Base-by-base conservation (phyloP, 139 green algal genomes). In the Chlamydomonas applanata region DNA sequence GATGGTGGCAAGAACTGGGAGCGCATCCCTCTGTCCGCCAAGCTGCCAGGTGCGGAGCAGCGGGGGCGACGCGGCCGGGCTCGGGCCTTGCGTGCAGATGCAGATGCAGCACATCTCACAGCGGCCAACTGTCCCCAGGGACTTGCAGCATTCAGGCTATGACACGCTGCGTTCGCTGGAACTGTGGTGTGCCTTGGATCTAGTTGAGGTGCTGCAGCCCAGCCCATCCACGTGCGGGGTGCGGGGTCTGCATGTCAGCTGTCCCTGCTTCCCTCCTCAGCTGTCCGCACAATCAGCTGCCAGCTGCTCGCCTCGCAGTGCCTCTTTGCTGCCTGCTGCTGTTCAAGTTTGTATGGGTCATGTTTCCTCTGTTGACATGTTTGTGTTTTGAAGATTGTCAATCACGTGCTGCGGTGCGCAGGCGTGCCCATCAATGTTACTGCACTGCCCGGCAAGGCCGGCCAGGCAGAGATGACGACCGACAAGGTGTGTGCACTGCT, bases 1-100 rank as follows among this genome's bases (percentile, higher is more conserved):
- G 91, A 99, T 73, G 93, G 87, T 27, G 96, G 96, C 67, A 86
- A 83, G 32, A 98, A 89, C 77, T 99, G 96, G 96, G 93, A 98
- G 81, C 90, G 96, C 59, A 88, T 99, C 14, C 95, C 96, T 0
- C 91, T 99, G 45, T 92, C 76, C 27, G 83, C 92, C 71, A 97
- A 97, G 85, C 90, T 99, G 53, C 96, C 96, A 22, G 95, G 84
- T 88, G 66, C 29, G 79, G 2, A 14, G 29, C 2, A 7, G 20
- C 20, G 27, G 14, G 45, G 19, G 61, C 11, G 13, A 32, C 9
- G 25, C 17, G 34, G 49, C 19, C 2, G 53, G 60, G 14, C 7
- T 49, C 7, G 7, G 40, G 40, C 7, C 7, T 49, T 53, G 67
- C 4, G 30, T 3, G n/a, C 24, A 25, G 17, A 3, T 25, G 24